Evolutionary conservation across 1,139 yeast genomes (phyloP).

Genomic region (Pichia sp.): DNA sequence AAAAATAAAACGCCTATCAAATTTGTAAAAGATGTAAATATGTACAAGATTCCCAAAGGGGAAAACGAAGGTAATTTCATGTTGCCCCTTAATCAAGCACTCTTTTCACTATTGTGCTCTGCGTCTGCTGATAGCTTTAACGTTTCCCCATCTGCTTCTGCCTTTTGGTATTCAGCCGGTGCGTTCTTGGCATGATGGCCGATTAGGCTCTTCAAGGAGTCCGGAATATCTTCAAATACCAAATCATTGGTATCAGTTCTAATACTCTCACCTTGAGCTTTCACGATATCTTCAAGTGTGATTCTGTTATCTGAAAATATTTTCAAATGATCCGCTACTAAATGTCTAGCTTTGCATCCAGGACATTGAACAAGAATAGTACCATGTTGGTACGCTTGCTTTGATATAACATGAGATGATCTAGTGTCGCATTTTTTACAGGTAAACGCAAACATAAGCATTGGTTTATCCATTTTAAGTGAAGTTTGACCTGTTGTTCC

Average conservation of each 20-base stretch:
- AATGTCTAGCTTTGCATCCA: conserved; percentile 78
- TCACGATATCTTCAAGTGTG: conserved; percentile 74
- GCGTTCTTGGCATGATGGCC: conserved; percentile 66
- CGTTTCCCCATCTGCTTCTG: conserved; percentile 10
- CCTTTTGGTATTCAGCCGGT: conserved; percentile 36
- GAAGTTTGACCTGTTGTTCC: conserved; percentile 4
- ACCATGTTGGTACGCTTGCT: conserved; percentile 84
- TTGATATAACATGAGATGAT: conserved; percentile 81
- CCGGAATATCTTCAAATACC: conserved; percentile 70
- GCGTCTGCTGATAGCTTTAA: conserved; percentile 11
- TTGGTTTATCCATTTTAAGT: conserved; percentile 55
- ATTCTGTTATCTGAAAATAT: conserved; percentile 63
- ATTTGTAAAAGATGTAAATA: background rate
- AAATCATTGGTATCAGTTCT: conserved; percentile 57
- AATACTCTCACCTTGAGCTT: conserved; percentile 68
- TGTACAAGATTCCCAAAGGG: conserved; percentile 1
- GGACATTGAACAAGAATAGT: conserved; percentile 91
- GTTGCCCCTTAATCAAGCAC: background rate
- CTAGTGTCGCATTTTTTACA: conserved; percentile 83
- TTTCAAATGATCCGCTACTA: conserved; percentile 90
- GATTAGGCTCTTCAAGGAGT: conserved; percentile 44
- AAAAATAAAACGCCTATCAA: background rate
- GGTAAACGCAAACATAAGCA: conserved; percentile 83
- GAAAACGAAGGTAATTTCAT: background rate
- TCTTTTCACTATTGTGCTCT: background rate